Evolutionary conservation across 768 basidiomycete species (phyloP).

Genomic region (Leccinum broughii): DNA sequence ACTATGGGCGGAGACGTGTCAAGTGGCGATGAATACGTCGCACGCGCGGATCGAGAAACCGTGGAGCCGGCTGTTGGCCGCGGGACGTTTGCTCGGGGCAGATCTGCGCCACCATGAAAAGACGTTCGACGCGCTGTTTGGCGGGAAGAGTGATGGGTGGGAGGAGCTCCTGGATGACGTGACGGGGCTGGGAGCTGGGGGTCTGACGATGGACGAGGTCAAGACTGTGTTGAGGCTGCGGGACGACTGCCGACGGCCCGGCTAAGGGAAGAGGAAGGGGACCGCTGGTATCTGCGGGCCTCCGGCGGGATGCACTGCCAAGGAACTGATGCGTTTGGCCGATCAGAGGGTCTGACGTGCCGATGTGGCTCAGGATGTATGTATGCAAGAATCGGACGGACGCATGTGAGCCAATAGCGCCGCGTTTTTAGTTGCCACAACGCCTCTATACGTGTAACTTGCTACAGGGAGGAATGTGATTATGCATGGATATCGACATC

Average conservation of each 20-base stretch:
- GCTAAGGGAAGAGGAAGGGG: not conserved
- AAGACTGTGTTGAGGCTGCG: constrained; percentile 51
- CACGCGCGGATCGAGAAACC: constrained; percentile 64
- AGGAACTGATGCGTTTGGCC: not conserved
- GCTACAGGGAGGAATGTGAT: too few species aligned
- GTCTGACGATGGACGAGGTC: constrained; percentile 64
- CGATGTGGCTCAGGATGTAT: not conserved
- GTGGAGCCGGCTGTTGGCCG: constrained; percentile 73
- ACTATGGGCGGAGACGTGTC: constrained; percentile 82
- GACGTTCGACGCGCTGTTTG: constrained; percentile 17
- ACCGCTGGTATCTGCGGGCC: not conserved
- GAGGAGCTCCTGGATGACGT: constrained; percentile 45
- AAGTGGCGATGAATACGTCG: constrained; percentile 50
- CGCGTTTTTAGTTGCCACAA: not conserved
- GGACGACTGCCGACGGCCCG: constrained; percentile 35
- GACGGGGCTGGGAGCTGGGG: constrained; percentile 57
- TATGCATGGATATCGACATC: too few species aligned
- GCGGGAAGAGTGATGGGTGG: constrained; percentile 44
- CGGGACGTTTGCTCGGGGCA: constrained; percentile 64
- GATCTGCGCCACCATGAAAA: constrained; percentile 43
- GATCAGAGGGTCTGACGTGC: not conserved
- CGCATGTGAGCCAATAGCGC: too few species aligned
- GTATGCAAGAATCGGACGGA: not conserved
- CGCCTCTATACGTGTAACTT: not conserved
- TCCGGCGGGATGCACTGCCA: not conserved